These are phyloP conservation scores for Metrosideros polymorpha DNA, from an alignment of 441 rosid species.

Conservation along the genomic window DNA sequence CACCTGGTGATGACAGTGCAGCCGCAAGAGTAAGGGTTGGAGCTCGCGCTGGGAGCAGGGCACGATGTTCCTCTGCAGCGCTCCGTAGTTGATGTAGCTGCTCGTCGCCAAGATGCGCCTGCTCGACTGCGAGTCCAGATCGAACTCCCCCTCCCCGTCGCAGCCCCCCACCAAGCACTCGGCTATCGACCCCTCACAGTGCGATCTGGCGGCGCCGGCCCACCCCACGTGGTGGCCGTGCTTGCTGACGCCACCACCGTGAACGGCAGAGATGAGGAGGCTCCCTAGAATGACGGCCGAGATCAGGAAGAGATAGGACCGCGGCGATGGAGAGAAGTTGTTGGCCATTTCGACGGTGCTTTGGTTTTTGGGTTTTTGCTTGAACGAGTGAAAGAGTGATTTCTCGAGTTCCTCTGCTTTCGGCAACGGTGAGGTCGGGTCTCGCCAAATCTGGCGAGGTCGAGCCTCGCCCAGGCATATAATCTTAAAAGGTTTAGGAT, in stretches of 20 bases:
- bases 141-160: slow-evolving; percentile 51
- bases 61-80: slow-evolving; percentile 74
- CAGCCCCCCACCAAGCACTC: slow-evolving; percentile 34
- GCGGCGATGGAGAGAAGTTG: not conserved
- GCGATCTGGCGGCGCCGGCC: slow-evolving; percentile 36
- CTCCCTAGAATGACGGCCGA: not conserved
- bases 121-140: slow-evolving; percentile 70
- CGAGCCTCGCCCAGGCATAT: too few relatives aligned
- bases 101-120: slow-evolving; percentile 65
- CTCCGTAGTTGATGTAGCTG: slow-evolving; percentile 81
- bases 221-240: slow-evolving; percentile 24
- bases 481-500: too few relatives aligned
- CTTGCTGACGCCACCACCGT: slow-evolving; percentile 22
- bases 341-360: not conserved
- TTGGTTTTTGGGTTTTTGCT: not conserved
- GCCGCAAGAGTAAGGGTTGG: slow-evolving; percentile 85
- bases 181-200: slow-evolving; percentile 51
- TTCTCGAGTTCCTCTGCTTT: not conserved
- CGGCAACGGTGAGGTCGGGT: too few relatives aligned
- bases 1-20: slow-evolving; percentile 89
- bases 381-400: not conserved
- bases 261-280: not conserved
- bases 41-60: slow-evolving; percentile 84
- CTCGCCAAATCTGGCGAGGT: too few relatives aligned
- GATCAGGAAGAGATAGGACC: not conserved